Evolutionary conservation across 2,329 filamentous ascomycete genomes (phyloP), one percentile per base, ranked within the genome.

Genomic region (Calonectria pseudoturangicola): DNA sequence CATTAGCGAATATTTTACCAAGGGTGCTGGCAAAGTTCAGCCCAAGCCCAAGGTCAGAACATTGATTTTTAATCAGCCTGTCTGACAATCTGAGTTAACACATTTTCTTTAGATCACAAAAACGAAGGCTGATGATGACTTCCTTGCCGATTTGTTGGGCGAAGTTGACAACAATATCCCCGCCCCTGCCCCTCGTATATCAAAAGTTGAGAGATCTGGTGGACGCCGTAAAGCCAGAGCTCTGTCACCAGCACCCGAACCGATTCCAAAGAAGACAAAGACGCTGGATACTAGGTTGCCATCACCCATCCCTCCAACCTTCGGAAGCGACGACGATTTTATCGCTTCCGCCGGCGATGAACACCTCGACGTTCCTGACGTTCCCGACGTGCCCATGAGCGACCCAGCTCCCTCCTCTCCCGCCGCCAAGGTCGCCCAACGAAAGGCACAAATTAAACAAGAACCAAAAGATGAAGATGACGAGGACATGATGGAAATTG

Each of bases 1-100:
- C 78, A 98, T 99, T 82, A 95, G 93, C 84, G 96, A 97, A 80
- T 99, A 97, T 85, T 98, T 99, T 83, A 96, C 91, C 77, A 94
- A 93, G 78, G 95, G 95, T 68, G 90, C 91, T 41, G 87, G 88
- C 72, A 89, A 89, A 76, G 84, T 89, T 64, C 92, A 92, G 70
- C 88, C 93, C 16, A 98, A 98, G 82, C 89, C 93, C 21, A 98
- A 98, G 90, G 95, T 96, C 84, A 71, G 36, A 51, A 33, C 16
- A 25, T 28, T 0, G n/a, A 5, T 28, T 12, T 2, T n/a, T 4
- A 13, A 10, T 21, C 12, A 2, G 28, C 51, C 33, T n/a, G 13
- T 16, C 21, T 12, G n/a, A 25, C 27, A 5, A 13, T 4, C 3
- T 9, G 36, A 5, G 68, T 68, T 71, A 65, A 65, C 77, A 81